phyloP scores from a whole-genome alignment of 164 flowering plant genomes.

The Echeveria elegans region DNA sequence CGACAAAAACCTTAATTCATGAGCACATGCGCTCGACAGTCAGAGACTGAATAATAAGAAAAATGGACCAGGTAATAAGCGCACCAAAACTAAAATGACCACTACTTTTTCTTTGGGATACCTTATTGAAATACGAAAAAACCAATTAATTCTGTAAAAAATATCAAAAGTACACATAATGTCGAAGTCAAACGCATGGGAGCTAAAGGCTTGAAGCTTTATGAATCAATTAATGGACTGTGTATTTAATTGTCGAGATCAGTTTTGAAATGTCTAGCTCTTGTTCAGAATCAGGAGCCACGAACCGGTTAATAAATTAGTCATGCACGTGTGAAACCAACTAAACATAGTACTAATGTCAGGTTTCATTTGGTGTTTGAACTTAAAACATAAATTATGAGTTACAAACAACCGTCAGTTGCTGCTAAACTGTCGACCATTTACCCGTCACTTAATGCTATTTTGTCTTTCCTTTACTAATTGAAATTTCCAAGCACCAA shows the following conservation, averaged over 20 bases:
- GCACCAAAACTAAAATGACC: too few relatives aligned
- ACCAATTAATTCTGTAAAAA: too few relatives aligned
- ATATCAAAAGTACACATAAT: too few relatives aligned
- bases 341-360: neutral
- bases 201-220: neutral
- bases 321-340: neutral
- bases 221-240: neutral
- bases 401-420: neutral
- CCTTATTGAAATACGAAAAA: too few relatives aligned
- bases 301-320: neutral
- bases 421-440: conserved; percentile 3
- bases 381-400: neutral
- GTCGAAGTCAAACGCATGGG: neutral
- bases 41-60: too few relatives aligned
- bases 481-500: too few relatives aligned
- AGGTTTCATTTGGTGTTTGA: neutral
- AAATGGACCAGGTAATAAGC: too few relatives aligned
- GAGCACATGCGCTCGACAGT: too few relatives aligned
- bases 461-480: too few relatives aligned
- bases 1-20: too few relatives aligned
- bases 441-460: neutral
- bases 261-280: too few relatives aligned
- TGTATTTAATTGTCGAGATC: neutral
- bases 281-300: neutral
- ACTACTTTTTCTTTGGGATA: too few relatives aligned